phyloP scores from a whole-genome alignment of 1,284 basidiomycete species.

The Coniferiporia sulphurascens region DNA sequence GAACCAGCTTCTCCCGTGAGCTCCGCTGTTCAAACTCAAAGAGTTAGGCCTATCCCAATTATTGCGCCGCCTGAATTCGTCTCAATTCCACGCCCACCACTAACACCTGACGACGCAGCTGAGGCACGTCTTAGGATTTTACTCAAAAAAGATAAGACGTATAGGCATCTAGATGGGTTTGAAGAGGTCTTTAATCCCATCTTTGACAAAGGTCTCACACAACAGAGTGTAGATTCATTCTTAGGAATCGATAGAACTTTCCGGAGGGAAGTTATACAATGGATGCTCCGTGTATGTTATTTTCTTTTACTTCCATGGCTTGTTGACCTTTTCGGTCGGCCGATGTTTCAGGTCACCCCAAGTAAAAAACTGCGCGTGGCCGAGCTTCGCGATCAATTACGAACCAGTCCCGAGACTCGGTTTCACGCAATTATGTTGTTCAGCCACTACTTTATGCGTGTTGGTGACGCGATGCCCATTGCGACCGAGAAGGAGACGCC shows the following conservation, averaged over 20 bases:
- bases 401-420: slow-evolving; percentile 15
- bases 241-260: slow-evolving; percentile 14
- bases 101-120: slow-evolving; percentile 11
- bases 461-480: slow-evolving; percentile 17
- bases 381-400: slow-evolving; percentile 12
- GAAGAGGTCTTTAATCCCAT: slow-evolving; percentile 8
- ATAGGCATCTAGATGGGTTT: slow-evolving; percentile 8
- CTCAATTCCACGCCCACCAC: slow-evolving; percentile 9
- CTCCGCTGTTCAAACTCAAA: not conserved
- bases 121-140: slow-evolving; percentile 13
- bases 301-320: not conserved
- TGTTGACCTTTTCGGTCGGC: not conserved
- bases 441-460: slow-evolving; percentile 15
- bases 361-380: slow-evolving; percentile 11
- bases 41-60: slow-evolving; percentile 6
- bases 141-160: slow-evolving; percentile 3
- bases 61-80: slow-evolving; percentile 14
- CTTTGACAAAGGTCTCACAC: slow-evolving; percentile 10
- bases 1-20: slow-evolving; percentile 2
- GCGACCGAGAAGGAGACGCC: slow-evolving; percentile 14
- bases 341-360: slow-evolving; percentile 9
- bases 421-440: slow-evolving; percentile 18
- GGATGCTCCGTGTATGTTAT: slow-evolving; percentile 15
- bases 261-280: slow-evolving; percentile 8
- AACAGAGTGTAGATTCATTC: slow-evolving; percentile 10